Percentiles rank a stretch among this genome's conserved stretches.
phyloP scores from a whole-genome alignment of 257 asterid species.

The Nicotiana paniculata region DNA sequence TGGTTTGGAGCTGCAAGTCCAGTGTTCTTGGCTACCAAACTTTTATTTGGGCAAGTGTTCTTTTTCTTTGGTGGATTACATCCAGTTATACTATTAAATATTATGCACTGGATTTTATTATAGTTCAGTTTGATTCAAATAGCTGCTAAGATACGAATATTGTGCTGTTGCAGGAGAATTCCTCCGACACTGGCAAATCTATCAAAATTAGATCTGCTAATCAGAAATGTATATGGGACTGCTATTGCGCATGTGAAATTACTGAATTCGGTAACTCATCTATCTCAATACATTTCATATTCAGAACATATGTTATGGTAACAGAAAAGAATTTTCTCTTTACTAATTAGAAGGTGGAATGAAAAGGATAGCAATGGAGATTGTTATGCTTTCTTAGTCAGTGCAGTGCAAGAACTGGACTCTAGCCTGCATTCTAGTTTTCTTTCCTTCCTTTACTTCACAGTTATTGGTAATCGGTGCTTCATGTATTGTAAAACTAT shows the following conservation, averaged over 20 bases:
- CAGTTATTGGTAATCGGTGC: not conserved
- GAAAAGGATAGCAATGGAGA: not conserved
- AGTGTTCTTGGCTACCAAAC: constrained; percentile 50
- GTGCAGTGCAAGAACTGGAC: not conserved
- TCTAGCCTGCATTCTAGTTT: not conserved
- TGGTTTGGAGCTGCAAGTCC: constrained; percentile 79
- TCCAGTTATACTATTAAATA: not conserved
- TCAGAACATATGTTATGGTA: not conserved
- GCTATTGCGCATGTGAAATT: constrained; percentile 57
- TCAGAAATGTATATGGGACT: constrained; percentile 73
- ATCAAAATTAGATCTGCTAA: constrained; percentile 58
- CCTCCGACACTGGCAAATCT: constrained; percentile 64
- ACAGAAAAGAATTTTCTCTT: not conserved
- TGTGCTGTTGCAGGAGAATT: constrained; percentile 52
- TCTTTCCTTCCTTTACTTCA: not conserved
- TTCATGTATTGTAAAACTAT: not conserved
- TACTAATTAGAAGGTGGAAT: not conserved
- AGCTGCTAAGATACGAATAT: not conserved
- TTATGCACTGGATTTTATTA: not conserved
- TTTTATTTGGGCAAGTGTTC: constrained; percentile 56
- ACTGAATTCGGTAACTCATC: constrained; percentile 50
- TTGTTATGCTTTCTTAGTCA: not conserved
- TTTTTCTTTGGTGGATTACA: not conserved
- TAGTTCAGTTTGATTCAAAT: not conserved
- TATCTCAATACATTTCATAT: not conserved